Base-by-base conservation (phyloP, 1,284 basidiomycete species). In the Peniophora sp. region DNA sequence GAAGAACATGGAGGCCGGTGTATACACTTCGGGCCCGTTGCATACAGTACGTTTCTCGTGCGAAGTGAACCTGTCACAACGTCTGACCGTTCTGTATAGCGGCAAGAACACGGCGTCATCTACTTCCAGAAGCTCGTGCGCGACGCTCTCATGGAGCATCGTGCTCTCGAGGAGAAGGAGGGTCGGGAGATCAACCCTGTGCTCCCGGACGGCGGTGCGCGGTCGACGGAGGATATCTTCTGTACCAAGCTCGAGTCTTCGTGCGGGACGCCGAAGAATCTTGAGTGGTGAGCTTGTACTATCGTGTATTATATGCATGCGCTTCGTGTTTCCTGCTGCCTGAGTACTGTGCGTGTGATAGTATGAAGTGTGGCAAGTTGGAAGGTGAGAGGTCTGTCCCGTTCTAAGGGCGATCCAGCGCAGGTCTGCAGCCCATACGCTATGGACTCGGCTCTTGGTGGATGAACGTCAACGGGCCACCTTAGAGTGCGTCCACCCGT, bases 101-200 rank as follows among this genome's bases (percentile, higher is more conserved):
- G 53, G 19, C 57, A 54, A 35, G 61, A 59, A 53, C 55, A 56
- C 24, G 58, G 56, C n/a, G 59, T 60, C 2, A 45, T 57, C 16
- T 61, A 56, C 51, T 60, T 61, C 49, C 61, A 63, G 49, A 43
- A 53, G 16, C 52, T 56, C 19, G 55, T 58, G 20, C 52, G 54
- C 35, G 53, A 53, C 45, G 50, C 47, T 35, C 52, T 50, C 17
- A 45, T 52, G 34, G 38, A 55, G 20, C 61, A 62, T 48, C 53
- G 56, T 22, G 59, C 49, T 24, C 45, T 52, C n/a, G 61, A 62
- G 52, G 50, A 54, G 34, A 51, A 48, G 34, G 52, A 51, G 6
- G 61, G 61, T 8, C 50, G 50, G 36, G 58, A 62, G 36, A 53
- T 60, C 47, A 52, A 56, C 49, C 61, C 60, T 17, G 61, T 57